Percentiles rank a stretch among this genome's conserved stretches.
Conservation (phyloP, 495 filamentous ascomycete species). For the Talaromyces thailandensis region DNA sequence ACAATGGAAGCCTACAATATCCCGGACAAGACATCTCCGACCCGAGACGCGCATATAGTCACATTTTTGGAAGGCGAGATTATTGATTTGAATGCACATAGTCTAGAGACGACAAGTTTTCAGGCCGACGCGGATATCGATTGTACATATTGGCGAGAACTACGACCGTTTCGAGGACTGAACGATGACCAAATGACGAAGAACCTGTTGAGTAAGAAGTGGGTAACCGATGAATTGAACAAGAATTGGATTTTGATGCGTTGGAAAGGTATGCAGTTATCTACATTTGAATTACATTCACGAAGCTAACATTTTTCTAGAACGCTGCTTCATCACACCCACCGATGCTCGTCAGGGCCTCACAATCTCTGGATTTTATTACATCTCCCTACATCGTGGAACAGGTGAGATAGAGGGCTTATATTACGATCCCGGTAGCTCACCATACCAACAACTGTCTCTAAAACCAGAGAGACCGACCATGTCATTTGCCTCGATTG, state of each 20-base stretch:
- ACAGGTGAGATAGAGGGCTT: conserved; percentile 59
- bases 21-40: conserved; percentile 45
- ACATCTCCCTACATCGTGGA: conserved; percentile 52
- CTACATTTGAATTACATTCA: neutral
- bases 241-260: conserved; percentile 65
- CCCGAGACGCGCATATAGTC: conserved; percentile 53
- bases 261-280: conserved; percentile 53
- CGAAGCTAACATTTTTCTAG: conserved; percentile 16
- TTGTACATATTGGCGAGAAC: conserved; percentile 61
- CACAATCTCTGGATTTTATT: conserved; percentile 72
- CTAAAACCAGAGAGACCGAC: conserved; percentile 41
- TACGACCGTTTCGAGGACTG: conserved; percentile 55
- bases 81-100: conserved; percentile 62
- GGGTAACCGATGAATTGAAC: conserved; percentile 42
- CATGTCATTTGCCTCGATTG: conserved; percentile 33
- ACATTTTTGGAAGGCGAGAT: conserved; percentile 74
- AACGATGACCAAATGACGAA: conserved; percentile 49
- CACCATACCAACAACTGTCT: conserved; percentile 60
- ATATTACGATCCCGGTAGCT: conserved; percentile 66
- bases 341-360: conserved; percentile 48
- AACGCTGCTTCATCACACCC: conserved; percentile 65
- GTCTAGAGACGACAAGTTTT: conserved; percentile 60
- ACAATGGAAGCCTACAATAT: conserved; percentile 77
- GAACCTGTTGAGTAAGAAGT: conserved; percentile 48
- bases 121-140: conserved; percentile 51